These are phyloP conservation scores for Colletotrichum lindemuthianum DNA, from an alignment of 2,329 filamentous ascomycete species.

Conservation along the genomic window DNA sequence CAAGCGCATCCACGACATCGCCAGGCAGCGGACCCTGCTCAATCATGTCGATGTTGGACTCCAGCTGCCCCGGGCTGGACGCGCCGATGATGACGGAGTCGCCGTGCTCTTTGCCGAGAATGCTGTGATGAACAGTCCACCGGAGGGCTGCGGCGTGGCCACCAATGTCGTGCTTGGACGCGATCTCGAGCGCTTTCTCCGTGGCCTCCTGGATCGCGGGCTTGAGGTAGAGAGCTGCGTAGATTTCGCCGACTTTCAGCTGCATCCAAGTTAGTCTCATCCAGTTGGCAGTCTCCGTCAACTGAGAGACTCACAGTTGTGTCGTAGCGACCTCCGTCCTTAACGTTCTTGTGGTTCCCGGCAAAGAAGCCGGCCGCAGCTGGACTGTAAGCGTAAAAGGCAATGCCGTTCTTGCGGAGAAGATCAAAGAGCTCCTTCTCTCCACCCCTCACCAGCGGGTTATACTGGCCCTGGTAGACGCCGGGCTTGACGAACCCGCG, in stretches of 20 bases:
- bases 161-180: conserved; percentile 47
- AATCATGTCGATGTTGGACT: conserved; percentile 46
- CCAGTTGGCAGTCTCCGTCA: too few relatives aligned
- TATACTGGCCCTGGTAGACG: conserved; percentile 61
- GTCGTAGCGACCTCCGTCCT: conserved; percentile 40
- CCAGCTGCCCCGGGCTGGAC: conserved; percentile 47
- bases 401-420: conserved; percentile 52
- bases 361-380: conserved; percentile 40
- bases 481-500: conserved; percentile 52
- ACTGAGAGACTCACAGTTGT: conserved; percentile 35
- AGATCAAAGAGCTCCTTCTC: conserved; percentile 55
- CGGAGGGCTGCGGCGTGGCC: conserved; percentile 53
- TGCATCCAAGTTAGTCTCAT: background rate
- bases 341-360: conserved; percentile 39
- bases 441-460: conserved; percentile 51
- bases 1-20: conserved; percentile 42
- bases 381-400: conserved; percentile 55
- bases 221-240: conserved; percentile 41
- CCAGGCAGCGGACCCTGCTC: conserved; percentile 53
- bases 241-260: conserved; percentile 38
- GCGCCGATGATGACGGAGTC: conserved; percentile 51
- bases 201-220: conserved; percentile 42
- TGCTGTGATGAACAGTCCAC: conserved; percentile 51
- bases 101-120: conserved; percentile 43
- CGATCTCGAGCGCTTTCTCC: conserved; percentile 40